Evolutionary conservation across 768 basidiomycete genomes (phyloP).

Genomic region (Mycena floridula): DNA sequence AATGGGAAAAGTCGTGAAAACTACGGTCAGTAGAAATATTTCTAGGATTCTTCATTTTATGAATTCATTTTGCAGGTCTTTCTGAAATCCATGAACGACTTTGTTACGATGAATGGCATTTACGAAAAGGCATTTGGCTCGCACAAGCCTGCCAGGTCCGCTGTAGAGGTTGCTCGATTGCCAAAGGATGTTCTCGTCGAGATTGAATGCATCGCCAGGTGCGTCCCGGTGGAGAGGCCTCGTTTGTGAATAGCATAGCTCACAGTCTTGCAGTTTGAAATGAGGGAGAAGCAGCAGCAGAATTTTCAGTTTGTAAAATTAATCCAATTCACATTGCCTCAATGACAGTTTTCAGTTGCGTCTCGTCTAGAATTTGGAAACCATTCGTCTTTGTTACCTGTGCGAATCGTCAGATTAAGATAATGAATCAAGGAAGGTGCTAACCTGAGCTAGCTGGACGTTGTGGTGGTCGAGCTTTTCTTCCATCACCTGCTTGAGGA

Average conservation of each 20-base stretch:
- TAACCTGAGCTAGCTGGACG: conserved; percentile 90
- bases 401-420: not conserved
- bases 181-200: conserved; percentile 92
- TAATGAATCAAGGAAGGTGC: conserved; percentile 12
- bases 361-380: conserved; percentile 87
- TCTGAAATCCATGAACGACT: conserved; percentile 90
- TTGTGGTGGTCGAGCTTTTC: conserved; percentile 99
- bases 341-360: conserved; percentile 74
- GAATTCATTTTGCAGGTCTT: conserved; percentile 57
- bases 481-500: conserved; percentile 99
- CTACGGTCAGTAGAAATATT: conserved; percentile 57
- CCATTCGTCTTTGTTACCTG: conserved; percentile 80
- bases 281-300: too few relatives aligned
- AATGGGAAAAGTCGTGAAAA: conserved; percentile 81
- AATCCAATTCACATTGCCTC: conserved; percentile 77
- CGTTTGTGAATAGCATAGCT: not conserved
- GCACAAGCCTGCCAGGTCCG: conserved; percentile 90
- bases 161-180: conserved; percentile 83
- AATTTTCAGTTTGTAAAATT: conserved; percentile 15
- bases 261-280: too few relatives aligned
- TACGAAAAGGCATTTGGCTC: conserved; percentile 83
- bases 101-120: conserved; percentile 71
- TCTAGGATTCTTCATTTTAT: not conserved
- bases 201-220: conserved; percentile 86
- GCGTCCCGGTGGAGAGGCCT: not conserved